Base-by-base conservation (phyloP, 2,329 filamentous ascomycete genomes). In the Colletotrichum graminicola region DNA sequence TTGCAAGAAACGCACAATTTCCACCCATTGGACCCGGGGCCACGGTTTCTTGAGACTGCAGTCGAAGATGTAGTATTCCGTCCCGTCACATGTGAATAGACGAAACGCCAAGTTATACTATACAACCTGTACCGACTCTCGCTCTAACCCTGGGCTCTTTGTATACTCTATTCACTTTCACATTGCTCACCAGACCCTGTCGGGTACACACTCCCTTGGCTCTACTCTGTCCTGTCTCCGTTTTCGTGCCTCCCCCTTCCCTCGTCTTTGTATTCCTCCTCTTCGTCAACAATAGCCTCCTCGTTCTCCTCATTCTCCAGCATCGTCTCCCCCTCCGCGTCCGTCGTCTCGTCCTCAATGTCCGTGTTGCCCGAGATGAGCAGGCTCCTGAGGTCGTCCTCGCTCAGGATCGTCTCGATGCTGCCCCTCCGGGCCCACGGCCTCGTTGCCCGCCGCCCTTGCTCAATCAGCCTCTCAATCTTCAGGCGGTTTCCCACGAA, bases 401-500 rank as follows among this genome's bases (percentile, higher is more conserved):
- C 88, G 73, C 88, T 90, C 49, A 91, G 78, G 10, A 91, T 88
- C 47, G 86, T 89, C 77, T 91, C 88, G 49, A 90, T 84, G 67
- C 87, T 88, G 5, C 85, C 85, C 66, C 86, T 79, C 64, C 87
- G 77, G 16, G 82, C 77, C 74, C 83, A 82, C 3, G 83, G 80
- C 67, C 88, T 80, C 45, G 88, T 89, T 77, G 88, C 86, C 61
- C 83, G 80, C 23, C 90, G 81, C 1, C 89, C 90, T 72, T 83
- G 80, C 76, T 92, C 89, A n/a, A 92, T 85, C 60, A 87, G 76
- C 61, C 91, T 87, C 82, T 99, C 96, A 11, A 98, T 85, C 76
- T 93, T 94, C 75, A 98, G 88, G 62, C 96, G 84, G 79, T 99
- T 99, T 32, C 88, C 89, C 71, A 98, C 90, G 78, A 98, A 99